These are phyloP conservation scores for Ogataea trehaloabstinens DNA, from an alignment of 805 yeast genomes.

Conservation along the genomic window DNA sequence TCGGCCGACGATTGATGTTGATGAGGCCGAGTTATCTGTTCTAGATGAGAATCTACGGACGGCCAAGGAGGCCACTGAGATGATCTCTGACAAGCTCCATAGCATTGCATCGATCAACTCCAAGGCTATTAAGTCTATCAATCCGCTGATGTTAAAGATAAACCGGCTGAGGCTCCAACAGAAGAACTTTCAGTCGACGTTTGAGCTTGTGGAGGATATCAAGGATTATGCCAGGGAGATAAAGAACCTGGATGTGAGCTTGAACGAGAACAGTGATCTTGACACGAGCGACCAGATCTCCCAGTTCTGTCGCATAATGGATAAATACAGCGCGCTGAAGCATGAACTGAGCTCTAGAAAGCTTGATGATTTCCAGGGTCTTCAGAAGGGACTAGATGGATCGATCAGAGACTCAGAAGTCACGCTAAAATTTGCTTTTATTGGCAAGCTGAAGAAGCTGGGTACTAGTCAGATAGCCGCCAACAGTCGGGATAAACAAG, in stretches of 20 bases:
- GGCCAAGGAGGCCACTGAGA: conserved; percentile 52
- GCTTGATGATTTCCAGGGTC: conserved; percentile 61
- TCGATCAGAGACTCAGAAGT: conserved; percentile 57
- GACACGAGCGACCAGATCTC: conserved; percentile 38
- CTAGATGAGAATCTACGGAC: conserved; percentile 68
- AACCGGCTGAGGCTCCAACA: conserved; percentile 54
- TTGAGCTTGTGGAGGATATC: conserved; percentile 44
- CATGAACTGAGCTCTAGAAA: conserved; percentile 13
- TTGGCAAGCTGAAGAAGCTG: conserved; percentile 37
- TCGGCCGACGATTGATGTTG: conserved; percentile 47
- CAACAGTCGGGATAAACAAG: conserved; percentile 28
- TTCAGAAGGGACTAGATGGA: conserved; percentile 56
- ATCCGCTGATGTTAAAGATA: conserved; percentile 68
- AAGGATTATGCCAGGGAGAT: conserved; percentile 45
- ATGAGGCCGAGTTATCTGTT: conserved; percentile 82
- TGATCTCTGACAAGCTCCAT: conserved; percentile 54
- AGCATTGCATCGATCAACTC: conserved; percentile 52
- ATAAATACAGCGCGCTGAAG: conserved; percentile 34
- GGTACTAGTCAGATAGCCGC: conserved; percentile 40
- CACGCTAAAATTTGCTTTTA: conserved; percentile 50
- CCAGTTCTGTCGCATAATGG: conserved; percentile 34
- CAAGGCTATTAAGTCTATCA: conserved; percentile 59
- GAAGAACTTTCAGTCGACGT: conserved; percentile 54
- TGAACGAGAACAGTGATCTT: conserved; percentile 27
- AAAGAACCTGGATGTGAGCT: conserved; percentile 33